Conservation (phyloP, 1,139 yeast genomes). For the Scheffersomyces segobiensis region DNA sequence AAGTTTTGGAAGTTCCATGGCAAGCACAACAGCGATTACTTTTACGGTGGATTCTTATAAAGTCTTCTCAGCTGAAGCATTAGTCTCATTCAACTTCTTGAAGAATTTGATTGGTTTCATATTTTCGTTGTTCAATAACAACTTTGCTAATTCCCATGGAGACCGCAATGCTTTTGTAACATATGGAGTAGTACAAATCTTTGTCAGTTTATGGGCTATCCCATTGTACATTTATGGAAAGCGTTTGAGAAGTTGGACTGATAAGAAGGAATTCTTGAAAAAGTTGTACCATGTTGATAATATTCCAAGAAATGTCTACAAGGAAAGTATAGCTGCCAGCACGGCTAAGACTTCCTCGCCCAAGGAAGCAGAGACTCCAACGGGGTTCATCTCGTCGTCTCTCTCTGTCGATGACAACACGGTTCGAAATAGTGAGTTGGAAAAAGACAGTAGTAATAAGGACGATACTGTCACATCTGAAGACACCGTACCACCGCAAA, state of each 20-base stretch:
- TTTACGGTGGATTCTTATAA: conserved; percentile 61
- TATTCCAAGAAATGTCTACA: conserved; percentile 2
- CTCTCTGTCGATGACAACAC: neutral
- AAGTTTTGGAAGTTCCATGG: conserved; percentile 61
- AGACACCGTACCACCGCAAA: neutral
- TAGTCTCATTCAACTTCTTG: conserved; percentile 55
- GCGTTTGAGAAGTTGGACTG: conserved; percentile 51
- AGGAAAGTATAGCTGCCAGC: neutral
- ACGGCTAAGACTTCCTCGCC: neutral
- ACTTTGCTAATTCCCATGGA: conserved; percentile 45
- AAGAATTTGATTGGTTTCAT: conserved; percentile 58
- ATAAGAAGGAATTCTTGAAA: conserved; percentile 37
- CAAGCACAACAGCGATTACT: conserved; percentile 63
- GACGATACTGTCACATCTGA: neutral
- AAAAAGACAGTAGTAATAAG: neutral
- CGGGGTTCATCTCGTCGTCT: neutral
- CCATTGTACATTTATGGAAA: conserved; percentile 62
- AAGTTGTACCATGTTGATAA: conserved; percentile 31
- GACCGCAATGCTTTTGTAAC: conserved; percentile 49
- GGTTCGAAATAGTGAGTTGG: neutral
- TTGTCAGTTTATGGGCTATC: conserved; percentile 49
- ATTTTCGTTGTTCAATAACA: conserved; percentile 58
- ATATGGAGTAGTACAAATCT: conserved; percentile 54
- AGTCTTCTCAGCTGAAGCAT: conserved; percentile 59
- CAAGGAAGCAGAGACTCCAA: neutral